Conservation (phyloP, 371 early-diverging fungal species). For the Syncephalastrum monosporum region DNA sequence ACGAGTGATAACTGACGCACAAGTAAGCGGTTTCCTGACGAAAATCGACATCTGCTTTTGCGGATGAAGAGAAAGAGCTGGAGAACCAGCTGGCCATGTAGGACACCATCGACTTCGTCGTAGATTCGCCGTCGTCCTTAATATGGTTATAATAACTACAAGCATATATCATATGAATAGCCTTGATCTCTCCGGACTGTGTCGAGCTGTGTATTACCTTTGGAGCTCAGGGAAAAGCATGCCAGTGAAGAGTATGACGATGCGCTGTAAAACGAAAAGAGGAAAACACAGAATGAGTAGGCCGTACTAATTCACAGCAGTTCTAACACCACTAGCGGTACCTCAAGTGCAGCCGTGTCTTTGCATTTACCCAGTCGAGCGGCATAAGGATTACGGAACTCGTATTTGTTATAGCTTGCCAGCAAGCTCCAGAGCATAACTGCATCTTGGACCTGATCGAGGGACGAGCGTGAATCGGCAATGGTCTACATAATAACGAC, state of each 20-base stretch:
- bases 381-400: conserved; percentile 48
- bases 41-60: conserved; percentile 27
- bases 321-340: background rate
- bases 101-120: conserved; percentile 38
- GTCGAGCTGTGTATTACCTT: no score
- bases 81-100: conserved; percentile 52
- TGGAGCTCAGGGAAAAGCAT: no score
- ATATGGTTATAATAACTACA: conserved; percentile 42
- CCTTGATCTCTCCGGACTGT: no score
- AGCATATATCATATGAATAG: no score
- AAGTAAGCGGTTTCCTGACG: conserved; percentile 33
- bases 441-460: conserved; percentile 27
- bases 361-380: conserved; percentile 26
- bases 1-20: conserved; percentile 23
- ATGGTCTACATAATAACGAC: conserved; percentile 23
- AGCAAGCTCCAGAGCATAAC: conserved; percentile 48
- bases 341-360: conserved; percentile 23
- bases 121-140: conserved; percentile 49
- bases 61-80: conserved; percentile 20
- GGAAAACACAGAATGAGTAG: no score
- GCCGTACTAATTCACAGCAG: no score
- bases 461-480: conserved; percentile 17
- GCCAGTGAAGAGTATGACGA: conserved; percentile 27
- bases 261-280: conserved; percentile 21
- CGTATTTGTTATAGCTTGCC: conserved; percentile 60